Conservation (phyloP, 2,329 filamentous ascomycete species). For the Ophiostoma piceae region DNA sequence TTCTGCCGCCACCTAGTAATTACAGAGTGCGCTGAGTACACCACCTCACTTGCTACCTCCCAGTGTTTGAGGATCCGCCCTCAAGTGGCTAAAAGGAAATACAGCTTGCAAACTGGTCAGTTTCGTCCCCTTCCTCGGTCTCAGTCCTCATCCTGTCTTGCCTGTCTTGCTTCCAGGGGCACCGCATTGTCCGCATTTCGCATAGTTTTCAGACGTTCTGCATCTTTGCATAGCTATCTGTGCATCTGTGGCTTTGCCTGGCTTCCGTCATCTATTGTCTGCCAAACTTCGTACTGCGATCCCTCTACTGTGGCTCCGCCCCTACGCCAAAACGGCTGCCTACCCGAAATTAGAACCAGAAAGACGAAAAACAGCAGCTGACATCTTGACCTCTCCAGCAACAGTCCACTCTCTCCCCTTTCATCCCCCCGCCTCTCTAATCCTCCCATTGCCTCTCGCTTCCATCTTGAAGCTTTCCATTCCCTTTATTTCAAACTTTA, state of each 20-base stretch:
- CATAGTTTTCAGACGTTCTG: conserved; percentile 15
- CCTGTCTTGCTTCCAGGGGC: neutral
- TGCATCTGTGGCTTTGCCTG: neutral
- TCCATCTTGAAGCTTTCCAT: conserved; percentile 12
- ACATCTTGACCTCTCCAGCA: conserved; percentile 20
- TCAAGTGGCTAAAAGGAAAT: conserved; percentile 15
- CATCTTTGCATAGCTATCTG: neutral
- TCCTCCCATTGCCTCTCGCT: neutral
- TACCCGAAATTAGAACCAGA: conserved; percentile 20
- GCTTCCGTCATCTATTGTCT: neutral
- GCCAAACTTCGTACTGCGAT: neutral
- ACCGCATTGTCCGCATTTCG: conserved; percentile 13
- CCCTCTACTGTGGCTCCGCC: conserved; percentile 13
- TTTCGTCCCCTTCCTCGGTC: conserved; percentile 2
- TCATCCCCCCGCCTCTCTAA: neutral
- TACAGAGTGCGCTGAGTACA: too few species aligned
- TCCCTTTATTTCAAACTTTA: neutral
- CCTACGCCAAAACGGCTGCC: conserved; percentile 22
- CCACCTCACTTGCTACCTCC: too few species aligned
- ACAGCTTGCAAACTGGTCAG: conserved; percentile 21
- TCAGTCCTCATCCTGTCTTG: neutral
- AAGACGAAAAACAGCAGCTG: conserved; percentile 12
- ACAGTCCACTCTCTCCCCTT: conserved; percentile 15
- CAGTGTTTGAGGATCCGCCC: conserved; percentile 22
- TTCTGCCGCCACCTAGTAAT: neutral